Percentiles rank a stretch among this genome's conserved stretches.
phyloP scores from a whole-genome alignment of 2,329 filamentous ascomycete species.

The Podosphaera fusca region DNA sequence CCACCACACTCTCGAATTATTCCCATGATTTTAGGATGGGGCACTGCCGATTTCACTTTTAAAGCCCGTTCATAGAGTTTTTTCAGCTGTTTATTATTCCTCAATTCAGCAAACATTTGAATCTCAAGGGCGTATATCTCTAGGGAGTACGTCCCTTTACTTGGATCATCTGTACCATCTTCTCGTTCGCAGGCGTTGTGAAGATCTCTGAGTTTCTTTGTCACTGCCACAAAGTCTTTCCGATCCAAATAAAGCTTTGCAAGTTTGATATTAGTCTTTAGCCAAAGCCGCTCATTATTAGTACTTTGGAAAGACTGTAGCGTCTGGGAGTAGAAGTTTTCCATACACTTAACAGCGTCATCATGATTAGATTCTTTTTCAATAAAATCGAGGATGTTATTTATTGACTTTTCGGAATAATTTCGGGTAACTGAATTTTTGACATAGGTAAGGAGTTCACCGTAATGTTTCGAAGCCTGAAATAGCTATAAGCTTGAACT shows the following conservation, averaged over 20 bases:
- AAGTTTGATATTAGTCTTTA: constrained; percentile 96
- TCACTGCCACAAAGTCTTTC: constrained; percentile 62
- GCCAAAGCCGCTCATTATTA: constrained; percentile 90
- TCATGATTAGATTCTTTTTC: constrained; percentile 67
- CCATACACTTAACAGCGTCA: constrained; percentile 60
- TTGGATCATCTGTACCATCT: constrained; percentile 75
- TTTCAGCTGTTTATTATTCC: constrained; percentile 95
- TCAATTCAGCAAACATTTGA: constrained; percentile 92
- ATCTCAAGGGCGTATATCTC: constrained; percentile 96
- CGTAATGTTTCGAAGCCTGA: constrained; percentile 77
- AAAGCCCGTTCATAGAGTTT: constrained; percentile 76
- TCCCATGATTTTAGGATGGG: constrained; percentile 96
- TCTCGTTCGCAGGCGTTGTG: constrained; percentile 72
- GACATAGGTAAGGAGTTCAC: constrained; percentile 87
- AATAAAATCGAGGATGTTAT: constrained; percentile 96
- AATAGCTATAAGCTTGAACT: background rate
- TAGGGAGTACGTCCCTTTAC: constrained; percentile 85
- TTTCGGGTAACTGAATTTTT: constrained; percentile 92
- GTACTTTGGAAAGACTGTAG: constrained; percentile 88
- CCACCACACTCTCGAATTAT: constrained; percentile 96
- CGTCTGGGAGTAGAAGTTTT: constrained; percentile 84
- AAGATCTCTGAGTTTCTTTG: constrained; percentile 66
- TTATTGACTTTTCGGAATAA: constrained; percentile 97
- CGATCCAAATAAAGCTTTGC: constrained; percentile 77
- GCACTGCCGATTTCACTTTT: constrained; percentile 84